Base-by-base conservation (phyloP, 371 early-diverging fungal genomes). In the Mortierella sp. region DNA sequence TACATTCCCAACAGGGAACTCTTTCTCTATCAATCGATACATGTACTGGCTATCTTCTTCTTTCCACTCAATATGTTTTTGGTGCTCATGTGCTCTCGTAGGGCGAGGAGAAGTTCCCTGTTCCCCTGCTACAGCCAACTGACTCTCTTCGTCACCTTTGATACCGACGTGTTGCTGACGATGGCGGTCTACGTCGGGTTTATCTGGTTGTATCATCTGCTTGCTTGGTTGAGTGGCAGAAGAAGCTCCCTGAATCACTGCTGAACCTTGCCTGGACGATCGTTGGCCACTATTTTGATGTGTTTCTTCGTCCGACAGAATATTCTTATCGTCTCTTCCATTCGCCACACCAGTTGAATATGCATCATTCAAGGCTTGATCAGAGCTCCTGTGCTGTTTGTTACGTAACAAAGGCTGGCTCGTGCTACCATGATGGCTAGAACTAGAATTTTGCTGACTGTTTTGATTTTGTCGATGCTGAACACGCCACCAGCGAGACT, bases 1-100 rank as follows among this genome's bases (percentile, higher is more conserved):
- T 28, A 78, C 72, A n/a, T 78, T 78, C 2, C 79, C 79, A n/a
- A 78, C 79, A 0, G 79, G 79, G 45, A 78, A 78, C 70, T 78
- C 79, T n/a, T 58, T 60, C 42, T 78, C 79, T 23, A 78, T 78
- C 37, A 78, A 32, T 40, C 66, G 68, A 59, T 68, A 78, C 79
- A 78, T 78, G 56, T 66, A 73, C 34, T 66, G 73, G 22, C 79
- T 78, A 58, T 78, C 79, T 29, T 78, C 79, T 22, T 78, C 79
- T 31, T 78, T 78, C 79, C 79, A 78, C 43, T 78, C 79, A 26
- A 78, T 69, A 26, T 78, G 79, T 49, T 78, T 78, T 51, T 78
- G 79, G 57, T 76, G 77, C 45, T 76, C 77, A 22, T 70, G 70
- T 15, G 53, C 63, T 32, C 51, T 56, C 55, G 59, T 54, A 13